phyloP scores from a whole-genome alignment of 108 stramenopile species.

The Phaeodactylum tricornutum region DNA sequence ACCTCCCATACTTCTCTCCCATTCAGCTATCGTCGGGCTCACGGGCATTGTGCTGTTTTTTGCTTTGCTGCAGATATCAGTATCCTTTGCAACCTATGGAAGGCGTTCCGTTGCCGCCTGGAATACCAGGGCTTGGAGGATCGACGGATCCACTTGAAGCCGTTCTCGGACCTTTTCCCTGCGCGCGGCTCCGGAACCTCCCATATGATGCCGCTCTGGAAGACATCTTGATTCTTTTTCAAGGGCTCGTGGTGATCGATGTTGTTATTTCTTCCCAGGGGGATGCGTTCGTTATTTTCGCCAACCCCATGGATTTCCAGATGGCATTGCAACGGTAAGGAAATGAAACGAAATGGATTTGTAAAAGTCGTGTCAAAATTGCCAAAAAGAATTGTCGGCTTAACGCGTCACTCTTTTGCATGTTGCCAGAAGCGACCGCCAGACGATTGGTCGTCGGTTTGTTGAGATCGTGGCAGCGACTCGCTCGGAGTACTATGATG shows the following conservation, averaged over 20 bases:
- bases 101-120: constrained; percentile 35
- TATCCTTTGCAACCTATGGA: constrained; percentile 38
- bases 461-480: constrained; percentile 87
- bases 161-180: constrained; percentile 89
- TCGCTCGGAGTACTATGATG: constrained; percentile 82
- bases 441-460: constrained; percentile 71
- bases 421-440: constrained; percentile 69
- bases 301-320: constrained; percentile 91
- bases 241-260: constrained; percentile 88
- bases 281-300: constrained; percentile 88
- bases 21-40: no score
- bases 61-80: constrained; percentile 23
- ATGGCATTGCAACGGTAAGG: constrained; percentile 85
- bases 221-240: constrained; percentile 89
- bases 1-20: no score
- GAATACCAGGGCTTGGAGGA: constrained; percentile 52
- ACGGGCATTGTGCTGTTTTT: no score
- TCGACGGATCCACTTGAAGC: constrained; percentile 79
- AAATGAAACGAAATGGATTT: constrained; percentile 2
- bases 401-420: no score
- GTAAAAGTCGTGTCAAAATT: no score
- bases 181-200: constrained; percentile 75
- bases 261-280: constrained; percentile 70
- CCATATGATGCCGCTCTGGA: constrained; percentile 89
- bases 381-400: no score